Evolutionary conservation across 2,329 filamentous ascomycete species (phyloP).

Genomic region (Xylariaceae sp.): DNA sequence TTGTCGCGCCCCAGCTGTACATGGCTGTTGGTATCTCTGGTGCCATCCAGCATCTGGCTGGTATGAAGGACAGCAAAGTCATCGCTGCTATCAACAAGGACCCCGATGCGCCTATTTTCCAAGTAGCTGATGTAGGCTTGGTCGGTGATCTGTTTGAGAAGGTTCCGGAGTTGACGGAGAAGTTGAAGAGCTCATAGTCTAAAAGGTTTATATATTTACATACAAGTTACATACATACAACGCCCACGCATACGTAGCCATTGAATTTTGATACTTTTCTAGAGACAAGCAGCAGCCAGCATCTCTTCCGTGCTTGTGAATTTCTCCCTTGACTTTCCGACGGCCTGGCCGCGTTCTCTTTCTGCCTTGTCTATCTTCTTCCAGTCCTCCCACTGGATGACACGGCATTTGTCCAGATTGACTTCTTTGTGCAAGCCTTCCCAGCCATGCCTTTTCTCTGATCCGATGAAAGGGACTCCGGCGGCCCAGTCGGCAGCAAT

Average conservation of each 20-base stretch:
- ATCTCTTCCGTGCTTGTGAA: constrained; percentile 55
- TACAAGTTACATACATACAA: constrained; percentile 21
- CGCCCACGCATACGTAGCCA: constrained; percentile 14
- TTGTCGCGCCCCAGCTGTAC: constrained; percentile 93
- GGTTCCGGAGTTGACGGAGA: constrained; percentile 93
- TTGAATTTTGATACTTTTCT: constrained; percentile 14
- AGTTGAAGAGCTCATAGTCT: constrained; percentile 61
- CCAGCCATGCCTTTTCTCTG: constrained; percentile 55
- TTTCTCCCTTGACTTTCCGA: constrained; percentile 75
- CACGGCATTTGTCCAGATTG: constrained; percentile 48
- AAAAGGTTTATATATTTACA: constrained; percentile 1
- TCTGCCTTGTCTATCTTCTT: constrained; percentile 74
- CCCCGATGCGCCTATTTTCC: constrained; percentile 93
- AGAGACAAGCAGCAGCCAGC: constrained; percentile 46
- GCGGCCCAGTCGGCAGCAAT: constrained; percentile 71
- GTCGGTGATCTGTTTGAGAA: constrained; percentile 95
- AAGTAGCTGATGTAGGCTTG: constrained; percentile 91
- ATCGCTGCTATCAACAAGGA: constrained; percentile 99
- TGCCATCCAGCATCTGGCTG: constrained; percentile 94
- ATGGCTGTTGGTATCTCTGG: constrained; percentile 93
- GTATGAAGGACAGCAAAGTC: constrained; percentile 99
- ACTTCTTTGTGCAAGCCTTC: constrained; percentile 63
- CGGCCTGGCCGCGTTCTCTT: constrained; percentile 55
- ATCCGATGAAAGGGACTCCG: constrained; percentile 37
- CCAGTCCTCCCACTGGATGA: constrained; percentile 84